These are phyloP conservation scores for Globisporangium abappressorium DNA, from an alignment of 352 stramenopile species.

Conservation along the genomic window DNA sequence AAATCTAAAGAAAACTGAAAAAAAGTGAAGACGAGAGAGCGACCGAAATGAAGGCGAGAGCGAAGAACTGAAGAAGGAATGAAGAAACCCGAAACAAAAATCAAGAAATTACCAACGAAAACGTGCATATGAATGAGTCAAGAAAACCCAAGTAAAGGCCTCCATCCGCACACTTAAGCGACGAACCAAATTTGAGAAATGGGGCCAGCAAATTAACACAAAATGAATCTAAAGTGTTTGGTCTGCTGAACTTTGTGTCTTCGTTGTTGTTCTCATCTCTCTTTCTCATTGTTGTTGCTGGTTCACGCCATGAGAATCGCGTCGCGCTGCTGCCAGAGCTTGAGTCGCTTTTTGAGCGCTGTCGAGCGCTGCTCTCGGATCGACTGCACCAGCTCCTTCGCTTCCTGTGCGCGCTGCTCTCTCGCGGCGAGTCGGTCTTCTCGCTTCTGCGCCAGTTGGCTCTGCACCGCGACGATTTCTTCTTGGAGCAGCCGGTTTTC, in stretches of 20 bases:
- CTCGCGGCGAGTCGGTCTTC: constrained; percentile 28
- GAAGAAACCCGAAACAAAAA: background rate
- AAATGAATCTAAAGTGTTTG: constrained; percentile 15
- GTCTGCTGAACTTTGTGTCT: background rate
- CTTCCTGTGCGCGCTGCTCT: constrained; percentile 30
- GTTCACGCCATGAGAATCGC: background rate
- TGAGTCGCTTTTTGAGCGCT: constrained; percentile 30
- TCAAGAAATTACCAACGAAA: background rate
- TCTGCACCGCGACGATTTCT: constrained; percentile 25
- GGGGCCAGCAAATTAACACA: constrained; percentile 13
- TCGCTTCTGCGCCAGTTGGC: constrained; percentile 26
- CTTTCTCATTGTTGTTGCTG: background rate
- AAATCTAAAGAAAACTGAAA: background rate
- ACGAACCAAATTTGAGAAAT: constrained; percentile 1
- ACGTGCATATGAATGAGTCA: background rate
- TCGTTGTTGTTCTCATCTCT: background rate
- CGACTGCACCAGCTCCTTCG: constrained; percentile 29
- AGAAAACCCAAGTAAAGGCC: constrained; percentile 12
- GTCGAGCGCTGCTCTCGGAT: constrained; percentile 34
- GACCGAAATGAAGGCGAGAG: constrained; percentile 17
- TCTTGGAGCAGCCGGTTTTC: constrained; percentile 29
- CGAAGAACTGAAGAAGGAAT: constrained; percentile 30
- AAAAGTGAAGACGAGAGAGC: constrained; percentile 1
- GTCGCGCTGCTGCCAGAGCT: constrained; percentile 28
- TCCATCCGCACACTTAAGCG: constrained; percentile 7